Conservation (phyloP, 805 yeast genomes). For the Tetrapisispora namnaoensis region DNA sequence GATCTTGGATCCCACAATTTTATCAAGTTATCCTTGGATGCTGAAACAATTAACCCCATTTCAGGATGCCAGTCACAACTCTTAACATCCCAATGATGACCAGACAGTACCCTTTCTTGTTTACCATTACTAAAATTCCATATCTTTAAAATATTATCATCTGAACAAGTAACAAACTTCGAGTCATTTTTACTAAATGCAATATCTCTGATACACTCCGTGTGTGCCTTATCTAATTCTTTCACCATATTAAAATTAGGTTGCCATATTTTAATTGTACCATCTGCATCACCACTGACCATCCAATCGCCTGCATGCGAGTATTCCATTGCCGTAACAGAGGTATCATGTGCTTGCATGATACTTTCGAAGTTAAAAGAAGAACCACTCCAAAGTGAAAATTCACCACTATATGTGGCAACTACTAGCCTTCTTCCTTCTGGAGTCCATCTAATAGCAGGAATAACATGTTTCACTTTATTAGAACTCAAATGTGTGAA, state of each 20-base stretch:
- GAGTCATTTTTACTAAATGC: conserved; percentile 86
- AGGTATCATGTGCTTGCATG: conserved; percentile 96
- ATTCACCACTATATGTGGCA: conserved; percentile 88
- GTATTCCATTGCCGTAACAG: conserved; percentile 70
- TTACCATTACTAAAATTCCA: conserved; percentile 90
- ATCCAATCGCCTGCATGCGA: conserved; percentile 93
- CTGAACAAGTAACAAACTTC: conserved; percentile 88
- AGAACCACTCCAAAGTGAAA: conserved; percentile 93
- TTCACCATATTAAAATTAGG: conserved; percentile 96
- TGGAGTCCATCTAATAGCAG: conserved; percentile 92
- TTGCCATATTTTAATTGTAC: conserved; percentile 91
- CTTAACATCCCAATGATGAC: conserved; percentile 99
- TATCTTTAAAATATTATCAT: conserved; percentile 80
- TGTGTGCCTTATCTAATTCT: conserved; percentile 40
- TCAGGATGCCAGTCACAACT: conserved; percentile 95
- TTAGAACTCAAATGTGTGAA: conserved; percentile 87
- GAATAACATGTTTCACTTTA: conserved; percentile 84
- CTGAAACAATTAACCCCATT: conserved; percentile 78
- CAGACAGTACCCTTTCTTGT: conserved; percentile 70
- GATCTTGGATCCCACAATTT: conserved; percentile 95
- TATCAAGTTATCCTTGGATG: conserved; percentile 89
- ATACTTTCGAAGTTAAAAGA: conserved; percentile 92
- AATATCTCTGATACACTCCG: conserved; percentile 76
- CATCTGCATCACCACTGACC: conserved; percentile 87
- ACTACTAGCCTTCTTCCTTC: conserved; percentile 87